These are phyloP conservation scores for Closterium sp. DNA, from an alignment of 139 green algal genomes.

Conservation along the genomic window DNA sequence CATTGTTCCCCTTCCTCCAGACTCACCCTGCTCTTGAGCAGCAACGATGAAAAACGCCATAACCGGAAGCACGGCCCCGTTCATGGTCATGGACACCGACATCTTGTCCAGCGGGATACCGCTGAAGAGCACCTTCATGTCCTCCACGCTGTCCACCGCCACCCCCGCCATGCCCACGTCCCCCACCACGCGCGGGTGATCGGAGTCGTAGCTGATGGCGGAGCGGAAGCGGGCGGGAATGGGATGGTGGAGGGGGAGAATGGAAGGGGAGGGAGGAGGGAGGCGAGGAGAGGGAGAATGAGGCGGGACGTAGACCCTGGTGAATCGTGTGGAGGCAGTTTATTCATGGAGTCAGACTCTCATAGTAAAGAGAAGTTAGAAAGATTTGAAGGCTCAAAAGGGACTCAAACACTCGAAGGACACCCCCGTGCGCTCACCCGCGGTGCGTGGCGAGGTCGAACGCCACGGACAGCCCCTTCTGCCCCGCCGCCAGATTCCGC, in stretches of 20 bases:
- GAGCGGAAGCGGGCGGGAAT: no score
- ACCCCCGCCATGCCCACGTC: conserved; percentile 78
- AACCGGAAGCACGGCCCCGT: conserved; percentile 70
- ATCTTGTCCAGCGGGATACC: conserved; percentile 71
- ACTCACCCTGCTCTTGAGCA: conserved; percentile 64
- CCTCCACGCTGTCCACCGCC: conserved; percentile 69
- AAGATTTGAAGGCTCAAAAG: not conserved
- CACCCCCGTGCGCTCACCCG: conserved; percentile 45
- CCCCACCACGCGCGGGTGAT: conserved; percentile 67
- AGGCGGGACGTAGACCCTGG: no score
- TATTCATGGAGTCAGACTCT: no score
- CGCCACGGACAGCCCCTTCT: conserved; percentile 69
- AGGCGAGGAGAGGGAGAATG: no score
- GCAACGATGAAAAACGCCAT: conserved; percentile 70
- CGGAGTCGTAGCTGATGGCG: conserved; percentile 68
- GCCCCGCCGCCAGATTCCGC: conserved; percentile 60
- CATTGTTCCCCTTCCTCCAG: not conserved
- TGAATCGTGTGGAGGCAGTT: no score
- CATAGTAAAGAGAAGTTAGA: no score
- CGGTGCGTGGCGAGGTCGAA: conserved; percentile 75
- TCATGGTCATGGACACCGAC: conserved; percentile 76
- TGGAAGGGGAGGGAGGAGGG: not conserved
- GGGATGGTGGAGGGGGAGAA: no score
- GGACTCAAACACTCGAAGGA: no score
- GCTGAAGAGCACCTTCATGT: conserved; percentile 74